These are phyloP conservation scores for Microdochium paspali DNA, from an alignment of 2,329 filamentous ascomycete genomes.

Conservation along the genomic window DNA sequence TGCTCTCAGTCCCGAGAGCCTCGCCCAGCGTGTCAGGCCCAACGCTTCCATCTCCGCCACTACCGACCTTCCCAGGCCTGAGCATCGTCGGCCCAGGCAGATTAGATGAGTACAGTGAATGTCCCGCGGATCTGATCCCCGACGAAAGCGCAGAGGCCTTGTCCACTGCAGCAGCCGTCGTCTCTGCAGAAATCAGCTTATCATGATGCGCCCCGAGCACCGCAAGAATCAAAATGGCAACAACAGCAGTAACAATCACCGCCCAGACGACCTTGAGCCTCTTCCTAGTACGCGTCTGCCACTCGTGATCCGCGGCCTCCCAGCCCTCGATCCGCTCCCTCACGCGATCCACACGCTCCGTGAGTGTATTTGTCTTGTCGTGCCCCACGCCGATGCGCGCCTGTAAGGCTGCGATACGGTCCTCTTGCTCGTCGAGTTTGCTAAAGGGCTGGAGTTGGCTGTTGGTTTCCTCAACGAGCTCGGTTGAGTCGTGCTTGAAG, in stretches of 20 bases:
- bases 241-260: slow-evolving; percentile 36
- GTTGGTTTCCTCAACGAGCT: slow-evolving; percentile 50
- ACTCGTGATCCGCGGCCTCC: slow-evolving; percentile 57
- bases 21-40: neutral
- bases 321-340: slow-evolving; percentile 55
- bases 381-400: slow-evolving; percentile 50
- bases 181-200: slow-evolving; percentile 5
- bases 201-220: slow-evolving; percentile 28
- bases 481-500: slow-evolving; percentile 51
- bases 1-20: neutral
- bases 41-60: neutral
- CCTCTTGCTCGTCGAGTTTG: slow-evolving; percentile 56
- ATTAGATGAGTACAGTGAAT: neutral
- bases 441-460: slow-evolving; percentile 51
- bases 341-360: slow-evolving; percentile 54
- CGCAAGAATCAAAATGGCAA: slow-evolving; percentile 37
- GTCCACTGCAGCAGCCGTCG: neutral
- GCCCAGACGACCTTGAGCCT: slow-evolving; percentile 53
- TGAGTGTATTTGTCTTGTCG: slow-evolving; percentile 48
- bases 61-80: too few species aligned
- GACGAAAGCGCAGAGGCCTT: neutral
- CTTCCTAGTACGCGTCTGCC: slow-evolving; percentile 57
- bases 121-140: neutral
- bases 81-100: too few species aligned
- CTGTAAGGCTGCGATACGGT: slow-evolving; percentile 52